Conservation (phyloP, 2,329 filamentous ascomycete genomes). For the Fusarium luffae region DNA sequence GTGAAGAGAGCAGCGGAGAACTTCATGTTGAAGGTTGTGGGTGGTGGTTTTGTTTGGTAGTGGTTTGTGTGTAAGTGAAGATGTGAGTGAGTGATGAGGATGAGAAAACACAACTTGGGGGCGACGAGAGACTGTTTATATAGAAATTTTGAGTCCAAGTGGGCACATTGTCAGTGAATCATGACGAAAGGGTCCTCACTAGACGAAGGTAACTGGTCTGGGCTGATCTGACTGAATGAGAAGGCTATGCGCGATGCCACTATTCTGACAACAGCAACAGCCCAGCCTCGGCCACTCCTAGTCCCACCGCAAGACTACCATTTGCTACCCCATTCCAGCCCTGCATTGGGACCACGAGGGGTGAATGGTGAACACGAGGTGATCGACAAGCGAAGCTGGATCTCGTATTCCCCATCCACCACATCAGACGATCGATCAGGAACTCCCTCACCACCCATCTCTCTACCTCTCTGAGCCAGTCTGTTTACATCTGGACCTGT, state of each 20-base stretch:
- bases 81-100: slow-evolving; percentile 11
- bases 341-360: slow-evolving; percentile 10
- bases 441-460: background rate
- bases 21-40: slow-evolving; percentile 53
- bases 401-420: slow-evolving; percentile 42
- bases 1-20: slow-evolving; percentile 55
- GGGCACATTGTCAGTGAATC: background rate
- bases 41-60: slow-evolving; percentile 8
- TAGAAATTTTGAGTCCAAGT: slow-evolving; percentile 3
- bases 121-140: slow-evolving; percentile 29
- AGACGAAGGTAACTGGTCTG: background rate
- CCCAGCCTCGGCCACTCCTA: slow-evolving; percentile 11
- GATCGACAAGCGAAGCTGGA: slow-evolving; percentile 36
- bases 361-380: slow-evolving; percentile 36
- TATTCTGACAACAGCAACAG: slow-evolving; percentile 11
- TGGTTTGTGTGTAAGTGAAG: slow-evolving; percentile 4
- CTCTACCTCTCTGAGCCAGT: background rate
- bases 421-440: slow-evolving; percentile 33
- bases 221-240: background rate
- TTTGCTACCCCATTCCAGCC: slow-evolving; percentile 1
- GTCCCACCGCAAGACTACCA: background rate
- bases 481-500: background rate
- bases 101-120: slow-evolving; percentile 3
- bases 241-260: background rate
- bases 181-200: background rate